Evolutionary conservation across 2,329 filamentous ascomycete species (phyloP), one percentile per base, ranked within the genome.

Genomic region (Epichloe bromicola): DNA sequence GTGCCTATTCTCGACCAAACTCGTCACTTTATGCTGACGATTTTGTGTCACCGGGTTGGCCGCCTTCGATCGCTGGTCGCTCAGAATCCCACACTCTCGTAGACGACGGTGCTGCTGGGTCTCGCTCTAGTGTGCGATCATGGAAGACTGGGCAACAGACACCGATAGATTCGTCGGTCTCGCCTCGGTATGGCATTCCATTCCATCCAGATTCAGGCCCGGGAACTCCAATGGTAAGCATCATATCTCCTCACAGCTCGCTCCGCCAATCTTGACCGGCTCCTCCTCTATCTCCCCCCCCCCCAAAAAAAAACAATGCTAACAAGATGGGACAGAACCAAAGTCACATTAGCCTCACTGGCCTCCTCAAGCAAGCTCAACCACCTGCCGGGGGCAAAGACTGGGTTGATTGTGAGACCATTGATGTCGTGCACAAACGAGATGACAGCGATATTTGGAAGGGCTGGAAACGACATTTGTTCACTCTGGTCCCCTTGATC

Each of bases 401-500:
- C 55, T 67, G 43, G 61, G 61, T 45, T 60, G 59, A 51, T 2
- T 60, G 56, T 19, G 63, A 64, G 37, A 56, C 60, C 30, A 70
- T 73, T 42, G 61, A 65, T 39, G 64, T 66, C 11, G 56, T 74
- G 1, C 67, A 72, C 55, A 65, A 71, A 49, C 70, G 71, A 40
- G 66, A 70, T 53, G 68, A 72, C 43, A 59, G 52, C 26, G 69
- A 73, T n/a, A 70, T 66, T 47, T 73, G 68, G 67, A 67, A 65
- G 46, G 71, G 71, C 37, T 72, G 69, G 70, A 69, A 64, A 51
- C 64, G 70, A 11, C 57, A 66, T 34, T 44, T 73, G 11, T 73
- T 66, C 58, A 58, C 55, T 17, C 55, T 71, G 34, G 62, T 64
- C 7, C 70, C 70, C 0, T 46, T 68, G 34, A 50, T 73, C 49